phyloP scores from a whole-genome alignment of 225 moss, liverwort and hornwort genomes.

The Sphagnum contortum region DNA sequence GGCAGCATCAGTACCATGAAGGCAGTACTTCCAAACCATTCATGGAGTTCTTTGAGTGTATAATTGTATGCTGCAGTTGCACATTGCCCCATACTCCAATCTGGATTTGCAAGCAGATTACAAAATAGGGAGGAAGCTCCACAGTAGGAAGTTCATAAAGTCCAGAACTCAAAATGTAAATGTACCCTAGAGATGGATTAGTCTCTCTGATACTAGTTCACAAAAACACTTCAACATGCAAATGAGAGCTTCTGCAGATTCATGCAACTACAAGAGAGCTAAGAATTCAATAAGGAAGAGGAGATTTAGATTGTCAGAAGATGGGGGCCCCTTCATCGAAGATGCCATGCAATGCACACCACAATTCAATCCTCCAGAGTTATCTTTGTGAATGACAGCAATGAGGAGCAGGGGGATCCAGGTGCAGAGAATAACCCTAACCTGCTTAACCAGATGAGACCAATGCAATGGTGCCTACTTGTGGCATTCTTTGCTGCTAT shows the following conservation, averaged over 20 bases:
- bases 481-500: conserved; percentile 67
- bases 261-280: no score
- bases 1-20: conserved; percentile 39
- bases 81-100: conserved; percentile 95
- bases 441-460: conserved; percentile 91
- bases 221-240: no score
- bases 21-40: conserved; percentile 95
- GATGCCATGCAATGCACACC: no score
- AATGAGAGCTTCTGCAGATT: no score
- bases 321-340: no score
- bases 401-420: no score
- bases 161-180: neutral
- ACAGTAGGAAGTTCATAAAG: conserved; percentile 89
- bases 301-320: neutral
- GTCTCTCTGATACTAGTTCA: no score
- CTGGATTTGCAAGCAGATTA: conserved; percentile 61
- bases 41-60: conserved; percentile 87
- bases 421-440: conserved; percentile 5
- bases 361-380: no score
- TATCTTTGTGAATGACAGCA: no score
- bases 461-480: conserved; percentile 76
- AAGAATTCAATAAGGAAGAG: neutral
- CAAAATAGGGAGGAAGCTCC: conserved; percentile 41
- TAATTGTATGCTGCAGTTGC: conserved; percentile 63
- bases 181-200: no score